phyloP scores from a whole-genome alignment of 495 filamentous ascomycete species.

The Niebla homalea region DNA sequence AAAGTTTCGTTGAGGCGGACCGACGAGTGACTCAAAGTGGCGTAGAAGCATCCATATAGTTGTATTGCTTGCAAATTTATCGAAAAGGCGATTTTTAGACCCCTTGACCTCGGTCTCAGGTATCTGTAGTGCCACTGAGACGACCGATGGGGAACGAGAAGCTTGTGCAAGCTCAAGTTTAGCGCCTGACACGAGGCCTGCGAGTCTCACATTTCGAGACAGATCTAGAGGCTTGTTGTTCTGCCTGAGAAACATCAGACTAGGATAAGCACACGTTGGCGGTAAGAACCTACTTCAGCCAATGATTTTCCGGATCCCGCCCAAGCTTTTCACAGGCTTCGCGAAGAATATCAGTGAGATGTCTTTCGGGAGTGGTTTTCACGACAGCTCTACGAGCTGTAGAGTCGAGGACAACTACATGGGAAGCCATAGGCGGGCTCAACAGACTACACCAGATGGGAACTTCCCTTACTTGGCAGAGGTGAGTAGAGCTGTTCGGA shows the following conservation, averaged over 20 bases:
- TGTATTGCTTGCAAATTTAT: constrained; percentile 74
- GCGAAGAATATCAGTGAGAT: constrained; percentile 67
- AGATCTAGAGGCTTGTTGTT: constrained; percentile 76
- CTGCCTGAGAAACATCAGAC: constrained; percentile 33
- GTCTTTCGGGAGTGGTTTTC: constrained; percentile 68
- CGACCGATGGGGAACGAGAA: constrained; percentile 66
- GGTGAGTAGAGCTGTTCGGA: too few species aligned
- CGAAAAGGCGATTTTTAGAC: constrained; percentile 42
- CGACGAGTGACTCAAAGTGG: constrained; percentile 64
- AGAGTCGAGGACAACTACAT: constrained; percentile 76
- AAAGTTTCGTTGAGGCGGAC: constrained; percentile 49
- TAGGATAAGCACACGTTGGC: neutral
- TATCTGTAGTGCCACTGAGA: constrained; percentile 75
- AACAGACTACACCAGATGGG: too few species aligned
- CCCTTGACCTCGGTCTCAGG: constrained; percentile 49
- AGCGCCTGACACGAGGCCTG: constrained; percentile 71
- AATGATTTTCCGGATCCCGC: constrained; percentile 56
- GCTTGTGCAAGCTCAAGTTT: constrained; percentile 83
- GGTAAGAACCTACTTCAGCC: constrained; percentile 54
- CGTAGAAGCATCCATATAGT: constrained; percentile 78
- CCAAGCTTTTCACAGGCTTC: constrained; percentile 77
- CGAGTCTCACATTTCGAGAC: constrained; percentile 70
- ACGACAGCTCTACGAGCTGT: constrained; percentile 59
- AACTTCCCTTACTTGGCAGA: too few species aligned
- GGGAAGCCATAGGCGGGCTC: constrained; percentile 53